Evolutionary conservation across 176 grass and related monocot genomes (phyloP), one percentile per base, ranked within the genome.

Genomic region (Oryza rufipogon): DNA sequence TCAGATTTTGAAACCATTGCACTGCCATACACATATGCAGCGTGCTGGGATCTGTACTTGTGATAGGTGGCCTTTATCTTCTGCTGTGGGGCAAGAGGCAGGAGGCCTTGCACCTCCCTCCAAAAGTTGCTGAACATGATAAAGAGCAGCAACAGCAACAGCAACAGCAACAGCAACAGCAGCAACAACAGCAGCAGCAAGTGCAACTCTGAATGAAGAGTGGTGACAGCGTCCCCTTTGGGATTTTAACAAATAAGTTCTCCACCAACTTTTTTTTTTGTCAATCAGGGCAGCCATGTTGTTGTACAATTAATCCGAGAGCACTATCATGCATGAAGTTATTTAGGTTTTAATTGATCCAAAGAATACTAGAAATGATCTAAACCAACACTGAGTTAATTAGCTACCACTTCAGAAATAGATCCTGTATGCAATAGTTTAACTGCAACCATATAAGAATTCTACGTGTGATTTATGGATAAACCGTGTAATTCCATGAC

Each of bases 61-160:
- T 95, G 83, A 87, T 98, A 12, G 80, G 56, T 69, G 96, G 93
- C 9, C 85, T 95, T 56, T 98, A 95, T 75, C 89, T 98, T 15
- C 93, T 98, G 41, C 80, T 98, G 75, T 95, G 93, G 96, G 96
- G 91, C 54, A 98, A 98, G 81, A 87, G 85, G 80, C 75, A 90
- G 81, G 95, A 98, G 79, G 80, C 86, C 33, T 30, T 81, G 65
- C 78, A 17, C 9, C 75, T 63, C 33, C 81, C 67, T 65, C 85
- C 78, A 77, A 96, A 94, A 72, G 41, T 71, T 12, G 56, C 73
- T 60, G 33, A 84, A 61, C 70, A 85, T 13, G 87, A 88, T 42
- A 87, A 84, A 22, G 73, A 81, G 46, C 87, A 89, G 54, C 81
- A 83, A 60, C 91, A 92, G 17, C 45, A 89, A 32, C 87, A 89